phyloP scores from a whole-genome alignment of 108 stramenopile genomes.

The Cyclotella choctawhatcheeana region DNA sequence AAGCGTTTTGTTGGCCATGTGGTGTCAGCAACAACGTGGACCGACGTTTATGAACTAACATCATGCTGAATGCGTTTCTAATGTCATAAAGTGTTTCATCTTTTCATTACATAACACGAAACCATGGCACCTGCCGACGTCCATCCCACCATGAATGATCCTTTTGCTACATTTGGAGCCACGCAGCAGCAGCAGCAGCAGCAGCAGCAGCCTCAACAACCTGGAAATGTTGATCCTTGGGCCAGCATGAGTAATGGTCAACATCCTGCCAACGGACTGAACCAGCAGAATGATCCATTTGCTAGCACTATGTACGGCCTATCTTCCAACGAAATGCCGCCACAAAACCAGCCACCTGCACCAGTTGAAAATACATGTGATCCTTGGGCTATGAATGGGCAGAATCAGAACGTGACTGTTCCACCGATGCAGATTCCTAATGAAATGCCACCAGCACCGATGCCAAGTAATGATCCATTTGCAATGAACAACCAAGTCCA shows the following conservation, averaged over 20 bases:
- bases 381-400: no score
- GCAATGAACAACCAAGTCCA: not conserved
- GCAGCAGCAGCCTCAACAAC: not conserved
- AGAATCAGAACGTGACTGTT: not conserved
- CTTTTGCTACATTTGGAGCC: conserved; percentile 18
- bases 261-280: no score
- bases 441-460: not conserved
- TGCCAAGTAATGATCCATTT: not conserved
- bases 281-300: no score
- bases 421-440: not conserved
- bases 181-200: not conserved
- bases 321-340: no score
- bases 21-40: no score
- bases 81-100: not conserved
- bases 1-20: no score
- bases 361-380: no score
- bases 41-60: no score
- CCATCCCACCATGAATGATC: conserved; percentile 16
- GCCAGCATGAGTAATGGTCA: conserved; percentile 4
- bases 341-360: no score
- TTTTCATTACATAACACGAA: not conserved
- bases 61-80: no score
- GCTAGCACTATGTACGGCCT: no score
- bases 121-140: conserved; percentile 10
- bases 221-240: conserved; percentile 2